Base-by-base conservation (phyloP, 495 filamentous ascomycete species). In the Rhizodiscina lignyota region DNA sequence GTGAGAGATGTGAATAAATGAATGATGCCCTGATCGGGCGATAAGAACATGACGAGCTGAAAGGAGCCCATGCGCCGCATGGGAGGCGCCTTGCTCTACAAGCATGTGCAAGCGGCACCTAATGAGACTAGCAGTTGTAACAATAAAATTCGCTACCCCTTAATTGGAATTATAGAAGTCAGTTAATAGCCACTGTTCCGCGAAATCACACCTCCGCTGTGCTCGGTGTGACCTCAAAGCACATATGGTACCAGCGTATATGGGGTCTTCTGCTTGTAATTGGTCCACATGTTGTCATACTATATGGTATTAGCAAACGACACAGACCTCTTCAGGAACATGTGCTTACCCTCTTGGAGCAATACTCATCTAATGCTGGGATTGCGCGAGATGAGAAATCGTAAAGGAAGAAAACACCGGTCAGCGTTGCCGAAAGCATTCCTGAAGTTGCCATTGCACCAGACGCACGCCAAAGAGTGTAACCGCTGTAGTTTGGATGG, bases 401-500 rank as follows among this genome's bases (percentile, higher is more conserved):
- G 21, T 40, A 53, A 20, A 59, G 47, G 36, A 65, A 62, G 32
- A 56, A 65, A 4, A 34, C 32, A 4, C 45, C 59, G 17, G 64
- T 43, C 8, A 47, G 11, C 6, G 50, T 28, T 0, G 55, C 68
- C 34, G 46, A 63, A 10, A 52, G 30, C 60, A 58, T 62, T 0
- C 70, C 70, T 1, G 59, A 59, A 11, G 47, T 50, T 1, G 57
- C 61, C 42, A 74, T 33, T n/a, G 61, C 60, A 43, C 65, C 70
- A 2, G 58, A 65, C 27, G 60, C 49, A 26, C 70, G 49, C 70
- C 69, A 72, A 3, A 74, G 22, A 1, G 66, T 62, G 43, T 70
- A 73, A 10, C 54, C 68, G 18, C 60, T 59, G 41, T 74, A 75
- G 30, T 75, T 74, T 44, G 68, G 57, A 38, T 77, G 69, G 12